Conservation (phyloP, 345 rosid species). For the Eucalyptus guilfoylei region DNA sequence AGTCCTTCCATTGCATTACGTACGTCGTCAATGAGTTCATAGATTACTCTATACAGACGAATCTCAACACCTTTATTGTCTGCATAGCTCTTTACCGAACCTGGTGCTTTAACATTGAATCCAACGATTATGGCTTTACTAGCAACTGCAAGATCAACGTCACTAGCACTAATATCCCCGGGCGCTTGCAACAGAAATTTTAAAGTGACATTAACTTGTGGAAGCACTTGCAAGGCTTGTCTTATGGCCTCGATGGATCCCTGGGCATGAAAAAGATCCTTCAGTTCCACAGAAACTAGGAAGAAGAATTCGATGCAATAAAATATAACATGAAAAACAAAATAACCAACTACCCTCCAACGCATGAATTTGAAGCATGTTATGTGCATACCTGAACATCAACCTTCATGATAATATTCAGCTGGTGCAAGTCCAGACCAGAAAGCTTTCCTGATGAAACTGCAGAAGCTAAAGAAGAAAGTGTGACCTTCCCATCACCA, state of each 20-base stretch:
- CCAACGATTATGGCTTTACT: constrained; percentile 84
- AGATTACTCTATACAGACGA: constrained; percentile 79
- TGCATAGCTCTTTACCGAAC: constrained; percentile 74
- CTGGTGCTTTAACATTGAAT: constrained; percentile 71
- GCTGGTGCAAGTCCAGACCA: constrained; percentile 92
- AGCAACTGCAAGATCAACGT: constrained; percentile 89
- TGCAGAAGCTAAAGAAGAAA: constrained; percentile 93
- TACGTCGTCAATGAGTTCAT: constrained; percentile 89
- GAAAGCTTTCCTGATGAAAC: constrained; percentile 70
- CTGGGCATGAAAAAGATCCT: constrained; percentile 21
- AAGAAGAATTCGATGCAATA: background rate
- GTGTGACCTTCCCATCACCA: constrained; percentile 93
- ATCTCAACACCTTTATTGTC: constrained; percentile 92
- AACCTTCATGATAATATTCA: constrained; percentile 85
- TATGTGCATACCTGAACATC: constrained; percentile 70
- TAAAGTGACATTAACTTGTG: constrained; percentile 81
- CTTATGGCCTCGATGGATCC: constrained; percentile 96
- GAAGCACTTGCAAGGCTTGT: constrained; percentile 88
- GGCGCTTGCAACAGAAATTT: constrained; percentile 88
- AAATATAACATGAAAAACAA: background rate
- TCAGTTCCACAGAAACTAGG: background rate
- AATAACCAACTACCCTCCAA: background rate
- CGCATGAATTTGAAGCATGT: background rate
- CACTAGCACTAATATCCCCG: constrained; percentile 84
- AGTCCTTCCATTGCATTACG: constrained; percentile 99